Evolutionary conservation across 306 rosid species (phyloP), one percentile per base, ranked within the genome.

Genomic region (Vicia villosa): DNA sequence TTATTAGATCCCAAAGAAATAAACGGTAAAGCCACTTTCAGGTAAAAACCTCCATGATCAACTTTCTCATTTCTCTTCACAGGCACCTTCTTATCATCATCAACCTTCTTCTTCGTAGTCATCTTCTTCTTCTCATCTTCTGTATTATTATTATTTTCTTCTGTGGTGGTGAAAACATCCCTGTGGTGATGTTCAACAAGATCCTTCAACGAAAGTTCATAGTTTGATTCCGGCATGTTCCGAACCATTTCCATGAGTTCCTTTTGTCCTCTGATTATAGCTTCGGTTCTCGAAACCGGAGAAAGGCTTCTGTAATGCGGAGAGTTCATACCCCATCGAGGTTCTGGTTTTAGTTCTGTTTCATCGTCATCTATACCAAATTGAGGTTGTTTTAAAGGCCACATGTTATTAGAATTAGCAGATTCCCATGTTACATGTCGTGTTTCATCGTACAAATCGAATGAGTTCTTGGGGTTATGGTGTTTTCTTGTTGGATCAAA

Each of bases 221-320:
- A 94, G 66, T 81, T 74, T 3, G 95, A 74, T 60, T 94, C 98
- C 0, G 98, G 98, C 95, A 94, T 86, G 77, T 81, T 83, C 40
- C 70, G 73, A 7, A 94, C 98, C 97, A 94, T 88, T 5, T 94
- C 97, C 97, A 94, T 94, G 11, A 94, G 85, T 72, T 94, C 98
- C 36, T 55, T 77, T 66, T 90, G 98, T 1, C 98, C 98, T 55
- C 72, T 83, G 32, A 80, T 87, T 8, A 94, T 86, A 36, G 96
- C 97, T 67, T 87, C 92, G 1, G 87, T 76, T 59, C 88, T 79
- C 5, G 97, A 85, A 3, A 81, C 64, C 3, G 96, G 95, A 5
- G 98, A 94, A 0, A 87, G 83, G 66, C 73, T 81, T 17, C 85
- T 76, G 72, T 74, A 57, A 30, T 57, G 62, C 6, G 62, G 62